These are phyloP conservation scores for Penicillium silybi DNA, from an alignment of 495 filamentous ascomycete genomes.

Conservation along the genomic window DNA sequence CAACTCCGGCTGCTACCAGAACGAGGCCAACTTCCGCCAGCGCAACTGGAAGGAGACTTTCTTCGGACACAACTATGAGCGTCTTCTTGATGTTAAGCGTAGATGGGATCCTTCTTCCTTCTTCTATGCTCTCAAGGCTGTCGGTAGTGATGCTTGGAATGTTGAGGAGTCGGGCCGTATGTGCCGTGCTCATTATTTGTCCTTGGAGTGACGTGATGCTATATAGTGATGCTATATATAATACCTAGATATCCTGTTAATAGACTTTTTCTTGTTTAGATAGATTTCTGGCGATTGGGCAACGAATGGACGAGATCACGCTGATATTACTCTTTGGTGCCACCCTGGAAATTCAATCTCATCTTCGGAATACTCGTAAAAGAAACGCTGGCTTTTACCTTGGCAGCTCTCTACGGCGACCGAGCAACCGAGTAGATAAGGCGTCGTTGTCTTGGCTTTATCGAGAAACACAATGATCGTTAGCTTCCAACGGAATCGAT, in stretches of 20 bases:
- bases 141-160: slow-evolving; percentile 52
- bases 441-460: too few relatives aligned
- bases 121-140: slow-evolving; percentile 57
- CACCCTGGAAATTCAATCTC: neutral
- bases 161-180: slow-evolving; percentile 27
- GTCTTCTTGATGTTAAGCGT: slow-evolving; percentile 36
- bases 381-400: neutral
- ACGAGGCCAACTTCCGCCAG: slow-evolving; percentile 48
- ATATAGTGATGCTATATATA: neutral
- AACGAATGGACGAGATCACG: neutral
- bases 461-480: too few relatives aligned
- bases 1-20: slow-evolving; percentile 33
- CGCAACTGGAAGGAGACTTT: slow-evolving; percentile 50
- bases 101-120: slow-evolving; percentile 54
- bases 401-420: too few relatives aligned
- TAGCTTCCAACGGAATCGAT: too few relatives aligned
- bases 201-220: neutral
- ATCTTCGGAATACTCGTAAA: neutral
- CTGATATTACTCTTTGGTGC: too few relatives aligned
- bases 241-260: neutral
- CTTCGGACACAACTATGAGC: slow-evolving; percentile 47
- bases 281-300: neutral
- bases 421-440: too few relatives aligned
- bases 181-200: slow-evolving; percentile 12
- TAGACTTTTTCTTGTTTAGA: neutral